phyloP scores from a whole-genome alignment of 768 basidiomycete species.

The Termitomyces sp. region DNA sequence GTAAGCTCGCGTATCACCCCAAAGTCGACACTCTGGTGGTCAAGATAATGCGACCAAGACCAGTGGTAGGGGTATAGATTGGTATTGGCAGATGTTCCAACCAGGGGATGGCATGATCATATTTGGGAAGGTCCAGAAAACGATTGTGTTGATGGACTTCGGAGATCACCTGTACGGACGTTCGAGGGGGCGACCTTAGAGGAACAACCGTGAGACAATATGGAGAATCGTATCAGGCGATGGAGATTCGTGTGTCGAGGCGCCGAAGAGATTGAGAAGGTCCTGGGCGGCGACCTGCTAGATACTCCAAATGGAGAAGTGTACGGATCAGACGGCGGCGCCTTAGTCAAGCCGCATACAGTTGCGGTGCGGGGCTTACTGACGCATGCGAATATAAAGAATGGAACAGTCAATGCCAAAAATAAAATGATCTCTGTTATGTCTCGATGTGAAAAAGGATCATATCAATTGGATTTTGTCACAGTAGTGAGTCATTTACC shows the following conservation, averaged over 20 bases:
- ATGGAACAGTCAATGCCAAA: background rate
- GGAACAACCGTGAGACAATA: background rate
- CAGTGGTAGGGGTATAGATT: background rate
- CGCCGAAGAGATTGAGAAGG: background rate
- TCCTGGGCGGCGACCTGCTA: background rate
- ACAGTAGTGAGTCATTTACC: background rate
- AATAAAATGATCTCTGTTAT: background rate
- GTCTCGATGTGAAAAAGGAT: background rate
- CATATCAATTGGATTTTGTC: background rate
- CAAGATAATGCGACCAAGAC: slow-evolving; percentile 9
- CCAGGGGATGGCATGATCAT: background rate
- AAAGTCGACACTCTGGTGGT: slow-evolving; percentile 7
- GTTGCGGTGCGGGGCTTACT: background rate
- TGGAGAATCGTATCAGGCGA: slow-evolving; percentile 14
- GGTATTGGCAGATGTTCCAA: background rate
- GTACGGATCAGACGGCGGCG: slow-evolving; percentile 8
- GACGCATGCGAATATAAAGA: background rate
- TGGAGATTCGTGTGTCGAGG: background rate
- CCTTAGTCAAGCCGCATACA: slow-evolving; percentile 2
- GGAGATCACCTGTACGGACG: slow-evolving; percentile 1
- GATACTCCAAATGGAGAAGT: slow-evolving; percentile 6
- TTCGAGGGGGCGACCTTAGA: background rate
- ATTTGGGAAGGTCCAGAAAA: background rate
- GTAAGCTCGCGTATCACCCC: slow-evolving; percentile 16
- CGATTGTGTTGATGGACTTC: background rate